phyloP scores from a whole-genome alignment of 257 asterid species.

The Linaria vulgaris region DNA sequence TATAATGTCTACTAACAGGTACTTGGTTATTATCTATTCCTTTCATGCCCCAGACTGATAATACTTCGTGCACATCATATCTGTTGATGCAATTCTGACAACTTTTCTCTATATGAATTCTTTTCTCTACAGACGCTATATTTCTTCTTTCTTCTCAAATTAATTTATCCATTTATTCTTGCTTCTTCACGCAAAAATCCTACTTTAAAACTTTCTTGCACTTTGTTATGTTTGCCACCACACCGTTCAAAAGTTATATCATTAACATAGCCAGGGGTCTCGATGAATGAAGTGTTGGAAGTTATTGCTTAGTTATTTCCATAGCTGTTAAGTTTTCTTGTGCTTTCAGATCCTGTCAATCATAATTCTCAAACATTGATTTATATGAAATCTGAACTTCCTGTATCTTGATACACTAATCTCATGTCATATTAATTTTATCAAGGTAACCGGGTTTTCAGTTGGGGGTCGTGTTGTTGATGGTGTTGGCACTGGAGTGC shows the following conservation, averaged over 20 bases:
- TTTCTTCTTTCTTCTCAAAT: slow-evolving; percentile 3
- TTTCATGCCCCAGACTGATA: background rate
- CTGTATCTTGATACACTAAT: slow-evolving; percentile 13
- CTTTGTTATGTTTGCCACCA: slow-evolving; percentile 15
- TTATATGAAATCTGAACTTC: slow-evolving; percentile 6
- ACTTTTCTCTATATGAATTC: background rate
- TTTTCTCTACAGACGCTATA: background rate
- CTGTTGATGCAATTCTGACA: background rate
- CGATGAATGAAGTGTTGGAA: too few species aligned
- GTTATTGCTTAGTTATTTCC: background rate
- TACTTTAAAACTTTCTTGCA: slow-evolving; percentile 8
- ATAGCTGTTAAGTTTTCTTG: slow-evolving; percentile 14
- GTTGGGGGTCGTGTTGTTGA: slow-evolving; percentile 98
- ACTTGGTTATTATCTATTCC: background rate
- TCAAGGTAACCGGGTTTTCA: slow-evolving; percentile 95
- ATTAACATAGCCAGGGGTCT: too few species aligned
- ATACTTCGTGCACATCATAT: slow-evolving; percentile 12
- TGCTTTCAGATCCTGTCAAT: background rate
- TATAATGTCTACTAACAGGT: slow-evolving; percentile 5
- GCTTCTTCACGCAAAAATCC: too few species aligned
- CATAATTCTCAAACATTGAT: slow-evolving; percentile 3
- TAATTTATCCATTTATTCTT: background rate
- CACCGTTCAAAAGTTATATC: too few species aligned
- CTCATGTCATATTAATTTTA: slow-evolving; percentile 25
- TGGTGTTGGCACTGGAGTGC: slow-evolving; percentile 75